Conservation (phyloP, 306 rosid genomes). For the Prunus salicina region DNA sequence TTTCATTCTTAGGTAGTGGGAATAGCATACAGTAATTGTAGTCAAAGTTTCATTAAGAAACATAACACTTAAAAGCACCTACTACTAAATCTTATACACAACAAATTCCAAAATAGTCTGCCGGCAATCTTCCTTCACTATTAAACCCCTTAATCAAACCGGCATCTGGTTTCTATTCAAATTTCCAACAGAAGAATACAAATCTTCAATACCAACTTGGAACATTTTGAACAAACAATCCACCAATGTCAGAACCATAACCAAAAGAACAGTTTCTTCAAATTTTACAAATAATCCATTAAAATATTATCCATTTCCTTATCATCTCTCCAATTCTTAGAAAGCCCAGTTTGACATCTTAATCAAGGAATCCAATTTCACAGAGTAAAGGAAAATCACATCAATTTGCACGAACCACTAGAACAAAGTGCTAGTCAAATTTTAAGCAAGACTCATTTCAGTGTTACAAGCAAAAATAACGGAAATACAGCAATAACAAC, state of each 20-base stretch:
- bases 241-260: not conserved
- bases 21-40: not conserved
- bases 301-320: not conserved
- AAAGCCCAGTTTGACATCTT: not conserved
- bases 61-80: not conserved
- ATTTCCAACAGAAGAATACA: no score
- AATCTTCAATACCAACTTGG: not conserved
- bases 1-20: not conserved
- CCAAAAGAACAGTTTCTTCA: not conserved
- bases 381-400: not conserved
- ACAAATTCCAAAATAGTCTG: not conserved
- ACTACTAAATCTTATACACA: not conserved
- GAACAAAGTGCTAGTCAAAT: not conserved
- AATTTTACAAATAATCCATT: not conserved
- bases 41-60: constrained; percentile 3
- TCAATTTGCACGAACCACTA: not conserved
- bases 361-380: not conserved
- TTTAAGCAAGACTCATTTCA: not conserved
- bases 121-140: not conserved
- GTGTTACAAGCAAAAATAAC: not conserved
- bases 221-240: not conserved
- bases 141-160: not conserved
- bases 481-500: not conserved
- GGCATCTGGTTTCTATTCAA: not conserved
- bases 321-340: not conserved